Base-by-base conservation (phyloP, 148 eudicot species). In the Camellia sinensis region DNA sequence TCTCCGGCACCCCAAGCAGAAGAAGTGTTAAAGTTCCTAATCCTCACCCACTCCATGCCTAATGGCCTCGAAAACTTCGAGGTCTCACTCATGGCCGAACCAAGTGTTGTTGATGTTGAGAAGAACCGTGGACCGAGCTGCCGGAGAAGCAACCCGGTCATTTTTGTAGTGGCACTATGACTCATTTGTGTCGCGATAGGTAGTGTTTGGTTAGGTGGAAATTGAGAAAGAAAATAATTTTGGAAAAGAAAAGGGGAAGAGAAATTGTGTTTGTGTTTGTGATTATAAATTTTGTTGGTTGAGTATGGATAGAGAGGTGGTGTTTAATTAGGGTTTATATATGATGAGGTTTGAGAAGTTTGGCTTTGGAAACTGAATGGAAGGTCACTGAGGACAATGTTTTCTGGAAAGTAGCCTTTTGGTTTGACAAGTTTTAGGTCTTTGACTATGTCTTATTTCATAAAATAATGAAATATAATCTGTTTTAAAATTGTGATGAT, bases 1-100 rank as follows among this genome's bases (percentile, higher is more conserved):
- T 87, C 75, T 44, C 75, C 78, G 60, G 79, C 75, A 7, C 81
- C 84, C 52, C 82, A 60, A 22, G 86, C 81, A 83, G 67, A 3
- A 83, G 67, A 3, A 10, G 63, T 73, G 56, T 68, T 80, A 48
- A 64, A 73, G 9, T 18, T 80, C 72, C 71, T 62, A 43, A 75
- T 74, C 77, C 82, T 64, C 11, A 14, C 52, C 76, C 77, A 71
- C 56, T 48, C 44, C 69, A 14, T 45, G 45, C 76, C 82, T 2
- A 52, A 3, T 12, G 75, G 61, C 61, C 75, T 53, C 15, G 75
- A 22, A 22, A 50, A 11, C 40, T 22, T 21, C 6, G 75, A 13
- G 61, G 61, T 41, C 61, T 21, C 59, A 52, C 61, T 29, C 44
- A 22, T 14, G 45, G 37, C 44, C 12, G 75, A 40, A 9, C 61